Conservation (phyloP, 2,329 filamentous ascomycete genomes). For the Aureobasidium subglaciale region DNA sequence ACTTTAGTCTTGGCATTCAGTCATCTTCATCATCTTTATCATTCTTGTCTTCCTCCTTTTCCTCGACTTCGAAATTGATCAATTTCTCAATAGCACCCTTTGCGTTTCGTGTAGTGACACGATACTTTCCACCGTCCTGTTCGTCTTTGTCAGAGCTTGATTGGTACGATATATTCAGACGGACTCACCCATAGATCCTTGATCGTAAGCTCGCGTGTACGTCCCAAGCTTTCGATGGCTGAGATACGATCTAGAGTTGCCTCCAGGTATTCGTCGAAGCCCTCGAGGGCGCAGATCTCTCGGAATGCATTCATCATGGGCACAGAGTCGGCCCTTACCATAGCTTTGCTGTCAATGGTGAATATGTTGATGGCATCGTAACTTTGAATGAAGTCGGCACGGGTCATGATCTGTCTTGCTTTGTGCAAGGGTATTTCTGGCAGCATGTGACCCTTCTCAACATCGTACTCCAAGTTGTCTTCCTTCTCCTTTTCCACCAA, state of each 20-base stretch:
- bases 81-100: constrained; percentile 42
- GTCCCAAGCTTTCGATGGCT: constrained; percentile 87
- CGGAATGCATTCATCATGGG: constrained; percentile 93
- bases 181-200: constrained; percentile 72
- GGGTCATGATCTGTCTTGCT: constrained; percentile 88
- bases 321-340: constrained; percentile 86
- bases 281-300: constrained; percentile 61
- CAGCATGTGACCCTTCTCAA: constrained; percentile 62
- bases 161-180: too few species aligned
- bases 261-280: constrained; percentile 77
- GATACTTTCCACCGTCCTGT: constrained; percentile 66
- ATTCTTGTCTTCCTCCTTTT: constrained; percentile 20
- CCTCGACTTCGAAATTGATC: constrained; percentile 39
- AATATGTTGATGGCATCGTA: constrained; percentile 95
- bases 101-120: constrained; percentile 47
- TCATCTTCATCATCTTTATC: constrained; percentile 19
- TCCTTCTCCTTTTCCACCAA: constrained; percentile 76
- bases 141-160: too few species aligned
- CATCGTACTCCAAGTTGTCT: constrained; percentile 53
- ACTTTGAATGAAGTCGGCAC: constrained; percentile 85
- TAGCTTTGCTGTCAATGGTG: constrained; percentile 79
- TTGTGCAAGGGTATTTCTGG: constrained; percentile 75
- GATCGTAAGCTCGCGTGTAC: constrained; percentile 90
- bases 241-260: constrained; percentile 75
- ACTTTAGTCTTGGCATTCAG: constrained; percentile 12